These are phyloP conservation scores for Boeremia lycopersici DNA, from an alignment of 2,329 filamentous ascomycete genomes.

Conservation along the genomic window DNA sequence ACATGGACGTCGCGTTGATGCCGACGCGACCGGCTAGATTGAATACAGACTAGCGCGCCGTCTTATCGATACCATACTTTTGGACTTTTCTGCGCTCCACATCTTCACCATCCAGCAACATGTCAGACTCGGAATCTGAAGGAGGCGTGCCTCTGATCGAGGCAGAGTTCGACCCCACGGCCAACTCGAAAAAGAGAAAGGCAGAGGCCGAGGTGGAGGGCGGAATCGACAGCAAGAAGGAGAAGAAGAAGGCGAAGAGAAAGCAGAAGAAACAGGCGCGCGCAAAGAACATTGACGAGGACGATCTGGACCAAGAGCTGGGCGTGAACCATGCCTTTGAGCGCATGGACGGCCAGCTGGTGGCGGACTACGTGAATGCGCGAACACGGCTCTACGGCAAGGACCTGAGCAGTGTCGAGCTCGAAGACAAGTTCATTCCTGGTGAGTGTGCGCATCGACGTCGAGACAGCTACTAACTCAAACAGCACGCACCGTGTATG, in stretches of 20 bases:
- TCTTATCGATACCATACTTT: conserved; percentile 41
- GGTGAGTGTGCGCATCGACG: conserved; percentile 57
- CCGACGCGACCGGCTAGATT: conserved; percentile 22
- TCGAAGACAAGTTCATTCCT: conserved; percentile 80
- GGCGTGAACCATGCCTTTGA: conserved; percentile 79
- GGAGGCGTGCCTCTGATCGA: conserved; percentile 54
- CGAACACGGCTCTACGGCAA: conserved; percentile 77
- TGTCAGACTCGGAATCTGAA: conserved; percentile 54
- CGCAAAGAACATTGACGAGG: conserved; percentile 68
- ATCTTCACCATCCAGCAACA: conserved; percentile 34
- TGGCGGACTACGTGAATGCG: conserved; percentile 86
- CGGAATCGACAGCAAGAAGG: conserved; percentile 44
- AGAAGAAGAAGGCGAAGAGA: conserved; percentile 44
- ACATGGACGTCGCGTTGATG: conserved; percentile 26
- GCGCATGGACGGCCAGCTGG: conserved; percentile 79
- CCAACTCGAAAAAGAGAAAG: conserved; percentile 51
- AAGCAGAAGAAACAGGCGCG: conserved; percentile 65
- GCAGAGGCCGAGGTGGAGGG: conserved; percentile 40
- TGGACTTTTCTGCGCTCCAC: conserved; percentile 31
- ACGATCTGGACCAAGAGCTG: conserved; percentile 52
- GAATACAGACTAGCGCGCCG: conserved; percentile 3
- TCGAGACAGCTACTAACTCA: conserved; percentile 15
- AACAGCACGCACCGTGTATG: conserved; percentile 73
- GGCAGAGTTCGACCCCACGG: conserved; percentile 43
- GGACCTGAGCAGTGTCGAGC: conserved; percentile 81